These are phyloP conservation scores for Tuber melanosporum DNA, from an alignment of 495 filamentous ascomycete genomes.

Conservation along the genomic window DNA sequence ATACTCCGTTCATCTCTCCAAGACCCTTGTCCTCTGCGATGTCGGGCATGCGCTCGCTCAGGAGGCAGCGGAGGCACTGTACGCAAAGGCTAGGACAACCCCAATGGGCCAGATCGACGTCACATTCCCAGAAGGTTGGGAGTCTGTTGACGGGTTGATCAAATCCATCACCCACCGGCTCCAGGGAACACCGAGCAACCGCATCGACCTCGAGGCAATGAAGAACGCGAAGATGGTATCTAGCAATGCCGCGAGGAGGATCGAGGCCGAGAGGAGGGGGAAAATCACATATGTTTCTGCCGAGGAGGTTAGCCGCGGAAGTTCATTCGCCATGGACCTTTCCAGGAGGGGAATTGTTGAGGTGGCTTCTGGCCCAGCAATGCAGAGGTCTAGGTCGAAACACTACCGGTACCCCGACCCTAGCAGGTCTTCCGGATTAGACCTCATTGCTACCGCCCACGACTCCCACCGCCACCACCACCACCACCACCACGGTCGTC, in stretches of 20 bases:
- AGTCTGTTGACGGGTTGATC: constrained; percentile 28
- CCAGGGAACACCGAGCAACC: constrained; percentile 26
- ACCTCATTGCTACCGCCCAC: constrained; percentile 13
- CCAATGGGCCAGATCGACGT: constrained; percentile 23
- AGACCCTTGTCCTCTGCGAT: constrained; percentile 25
- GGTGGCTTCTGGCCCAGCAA: constrained; percentile 9
- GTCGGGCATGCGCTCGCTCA: constrained; percentile 23
- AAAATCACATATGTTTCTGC: constrained; percentile 25
- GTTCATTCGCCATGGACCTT: constrained; percentile 24
- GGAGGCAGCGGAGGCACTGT: constrained; percentile 23
- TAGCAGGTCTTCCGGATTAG: constrained; percentile 18
- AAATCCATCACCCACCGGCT: constrained; percentile 31
- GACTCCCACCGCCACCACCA: constrained; percentile 11
- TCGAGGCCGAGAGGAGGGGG: constrained; percentile 17
- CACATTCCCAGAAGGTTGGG: constrained; percentile 30
- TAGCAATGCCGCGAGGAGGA: constrained; percentile 12
- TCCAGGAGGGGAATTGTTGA: constrained; percentile 19
- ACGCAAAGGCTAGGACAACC: constrained; percentile 25
- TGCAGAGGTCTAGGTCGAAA: neutral
- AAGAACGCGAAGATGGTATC: neutral
- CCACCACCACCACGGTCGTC: constrained; percentile 11
- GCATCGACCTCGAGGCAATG: constrained; percentile 15
- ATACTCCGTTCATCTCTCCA: constrained; percentile 22
- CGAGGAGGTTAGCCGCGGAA: constrained; percentile 23
- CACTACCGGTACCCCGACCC: constrained; percentile 15